Evolutionary conservation across 257 asterid species (phyloP).

Genomic region (Cynanchum wilfordii): DNA sequence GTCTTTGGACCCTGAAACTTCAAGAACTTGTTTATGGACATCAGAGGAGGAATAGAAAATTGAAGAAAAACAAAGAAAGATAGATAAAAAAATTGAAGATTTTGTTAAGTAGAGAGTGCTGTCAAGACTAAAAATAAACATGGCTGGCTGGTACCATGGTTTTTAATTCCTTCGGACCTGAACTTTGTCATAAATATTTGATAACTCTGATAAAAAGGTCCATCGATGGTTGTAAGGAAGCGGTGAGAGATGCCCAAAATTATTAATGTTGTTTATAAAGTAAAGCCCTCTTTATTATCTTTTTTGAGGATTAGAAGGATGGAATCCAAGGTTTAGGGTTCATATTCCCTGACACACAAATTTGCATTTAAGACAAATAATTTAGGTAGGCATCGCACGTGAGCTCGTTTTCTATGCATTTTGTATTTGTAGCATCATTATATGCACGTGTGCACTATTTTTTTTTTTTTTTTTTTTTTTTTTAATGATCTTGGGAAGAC

Average conservation of each 20-base stretch:
- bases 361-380: slow-evolving; percentile 16
- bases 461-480: neutral
- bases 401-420: slow-evolving; percentile 13
- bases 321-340: slow-evolving; percentile 24
- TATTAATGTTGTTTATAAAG: neutral
- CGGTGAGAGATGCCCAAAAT: neutral
- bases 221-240: neutral
- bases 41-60: too few relatives aligned
- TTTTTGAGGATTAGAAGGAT: neutral
- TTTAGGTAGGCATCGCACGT: slow-evolving; percentile 23
- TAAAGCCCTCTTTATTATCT: neutral
- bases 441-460: slow-evolving; percentile 24
- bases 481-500: neutral
- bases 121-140: too few relatives aligned
- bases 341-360: slow-evolving; percentile 15
- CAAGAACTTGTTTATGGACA: neutral
- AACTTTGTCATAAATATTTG: neutral
- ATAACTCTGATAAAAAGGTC: neutral
- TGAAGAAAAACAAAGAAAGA: too few relatives aligned
- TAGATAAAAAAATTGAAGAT: too few relatives aligned
- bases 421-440: neutral
- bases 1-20: neutral
- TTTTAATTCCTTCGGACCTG: neutral
- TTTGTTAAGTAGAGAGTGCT: too few relatives aligned
- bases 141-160: neutral